Evolutionary conservation across 768 basidiomycete genomes (phyloP).

Genomic region (Omphalotus guepiniiformis): DNA sequence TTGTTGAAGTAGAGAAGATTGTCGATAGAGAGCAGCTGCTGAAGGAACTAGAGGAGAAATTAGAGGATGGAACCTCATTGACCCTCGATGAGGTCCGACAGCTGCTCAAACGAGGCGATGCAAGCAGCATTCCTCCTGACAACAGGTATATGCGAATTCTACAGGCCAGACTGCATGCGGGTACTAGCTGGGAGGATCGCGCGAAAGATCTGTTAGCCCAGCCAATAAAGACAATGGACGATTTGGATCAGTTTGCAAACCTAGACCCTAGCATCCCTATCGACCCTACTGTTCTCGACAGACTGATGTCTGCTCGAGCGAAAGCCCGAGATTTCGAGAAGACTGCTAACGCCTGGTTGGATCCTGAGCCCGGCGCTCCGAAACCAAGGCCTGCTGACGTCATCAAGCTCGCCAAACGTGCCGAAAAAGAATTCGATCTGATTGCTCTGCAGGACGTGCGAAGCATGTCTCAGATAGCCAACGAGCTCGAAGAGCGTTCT

Average conservation of each 20-base stretch:
- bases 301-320: constrained; percentile 56
- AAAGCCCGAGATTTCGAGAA: constrained; percentile 80
- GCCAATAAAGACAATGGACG: constrained; percentile 69
- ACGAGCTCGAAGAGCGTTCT: constrained; percentile 71
- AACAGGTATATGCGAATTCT: constrained; percentile 65
- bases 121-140: constrained; percentile 59
- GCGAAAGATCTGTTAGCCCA: constrained; percentile 64
- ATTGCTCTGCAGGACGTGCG: constrained; percentile 61
- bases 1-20: constrained; percentile 73
- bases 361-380: constrained; percentile 46
- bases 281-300: constrained; percentile 59
- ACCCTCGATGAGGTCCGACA: constrained; percentile 76
- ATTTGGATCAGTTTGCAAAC: constrained; percentile 69
- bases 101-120: constrained; percentile 64
- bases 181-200: constrained; percentile 73
- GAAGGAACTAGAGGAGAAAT: constrained; percentile 67
- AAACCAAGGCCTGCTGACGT: constrained; percentile 70
- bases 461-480: constrained; percentile 69
- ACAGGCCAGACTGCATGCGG: constrained; percentile 58
- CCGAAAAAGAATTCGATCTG: constrained; percentile 76
- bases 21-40: constrained; percentile 76
- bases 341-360: constrained; percentile 69
- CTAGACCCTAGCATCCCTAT: constrained; percentile 67
- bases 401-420: constrained; percentile 59
- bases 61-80: constrained; percentile 59